Conservation (phyloP, 2,329 filamentous ascomycete genomes). For the Trichophyton verrucosum region DNA sequence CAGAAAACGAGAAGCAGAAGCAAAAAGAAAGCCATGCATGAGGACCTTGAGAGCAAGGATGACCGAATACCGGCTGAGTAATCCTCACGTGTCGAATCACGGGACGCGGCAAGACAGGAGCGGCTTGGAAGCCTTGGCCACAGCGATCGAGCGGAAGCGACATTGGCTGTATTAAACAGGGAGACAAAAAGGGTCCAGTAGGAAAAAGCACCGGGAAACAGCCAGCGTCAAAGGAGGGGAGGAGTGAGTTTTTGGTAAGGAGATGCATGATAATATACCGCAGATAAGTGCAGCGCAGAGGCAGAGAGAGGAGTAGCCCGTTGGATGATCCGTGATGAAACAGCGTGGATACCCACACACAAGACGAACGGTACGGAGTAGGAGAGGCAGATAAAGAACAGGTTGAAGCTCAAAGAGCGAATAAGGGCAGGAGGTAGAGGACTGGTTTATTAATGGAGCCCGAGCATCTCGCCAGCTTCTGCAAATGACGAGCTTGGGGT, state of each 20-base stretch:
- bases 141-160: neutral
- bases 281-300: neutral
- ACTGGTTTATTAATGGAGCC: neutral
- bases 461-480: neutral
- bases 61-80: neutral
- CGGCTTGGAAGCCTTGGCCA: neutral
- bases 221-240: neutral
- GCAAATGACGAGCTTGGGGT: slow-evolving; percentile 1
- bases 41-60: slow-evolving; percentile 2
- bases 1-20: slow-evolving; percentile 11
- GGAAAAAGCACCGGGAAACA: neutral
- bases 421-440: neutral
- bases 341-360: neutral
- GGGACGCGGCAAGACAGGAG: neutral
- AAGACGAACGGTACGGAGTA: neutral
- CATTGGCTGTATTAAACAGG: neutral
- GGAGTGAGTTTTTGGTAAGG: neutral
- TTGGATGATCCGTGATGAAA: neutral
- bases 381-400: neutral
- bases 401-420: neutral
- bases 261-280: neutral
- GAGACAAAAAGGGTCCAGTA: neutral
- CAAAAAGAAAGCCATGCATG: neutral
- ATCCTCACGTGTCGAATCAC: neutral
- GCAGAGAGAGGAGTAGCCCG: neutral